Base-by-base conservation (phyloP, 306 rosid species). In the Rosa persica region DNA sequence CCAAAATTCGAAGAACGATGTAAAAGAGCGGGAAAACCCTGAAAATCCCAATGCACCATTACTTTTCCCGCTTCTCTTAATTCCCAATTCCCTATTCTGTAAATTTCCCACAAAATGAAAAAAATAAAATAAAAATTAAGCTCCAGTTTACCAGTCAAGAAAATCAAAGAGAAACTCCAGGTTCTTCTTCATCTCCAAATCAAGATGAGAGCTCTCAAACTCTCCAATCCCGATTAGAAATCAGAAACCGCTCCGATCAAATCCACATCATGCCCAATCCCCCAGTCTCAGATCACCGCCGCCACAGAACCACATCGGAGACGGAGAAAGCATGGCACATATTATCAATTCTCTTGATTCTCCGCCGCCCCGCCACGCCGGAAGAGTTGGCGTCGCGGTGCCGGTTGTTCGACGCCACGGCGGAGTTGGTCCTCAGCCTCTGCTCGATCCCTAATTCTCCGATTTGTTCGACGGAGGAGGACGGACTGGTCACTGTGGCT, bases 271-370 rank as follows among this genome's bases (percentile, higher is more conserved):
- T 68, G 81, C 4, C 81, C 39, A 2, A 42, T 44, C 51, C 39
- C 54, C 27, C 57, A 17, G 20, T 25, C 61, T 44, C 70, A 25
- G 70, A 69, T 4, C 72, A 34, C 4, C 76, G 4, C 60, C 49
- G 30, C 23, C 51, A 6, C 46, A 25, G 4, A 10, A 68, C 12
- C 44, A 2, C 66, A 36, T 52, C 49, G 12, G 83, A 83, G 20
- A 61, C 74, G n/a, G 81, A 83, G 44, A 79, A 76, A 67, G 78
- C 86, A 36, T 80, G 84, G 84, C 62, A 80, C 65, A 25, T 80
- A 5, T 61, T 71, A 1, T 67, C 79, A 20, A 42, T 83, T 52
- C 58, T 83, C 4, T 15, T 72, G 73, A 64, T 43, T 38, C 67
- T 76, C 51, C 79, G 83, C 55, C 72, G 60, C 51, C 73, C 81